Conservation (phyloP, 2,329 filamentous ascomycete genomes). For the Trichoderma sp. region DNA sequence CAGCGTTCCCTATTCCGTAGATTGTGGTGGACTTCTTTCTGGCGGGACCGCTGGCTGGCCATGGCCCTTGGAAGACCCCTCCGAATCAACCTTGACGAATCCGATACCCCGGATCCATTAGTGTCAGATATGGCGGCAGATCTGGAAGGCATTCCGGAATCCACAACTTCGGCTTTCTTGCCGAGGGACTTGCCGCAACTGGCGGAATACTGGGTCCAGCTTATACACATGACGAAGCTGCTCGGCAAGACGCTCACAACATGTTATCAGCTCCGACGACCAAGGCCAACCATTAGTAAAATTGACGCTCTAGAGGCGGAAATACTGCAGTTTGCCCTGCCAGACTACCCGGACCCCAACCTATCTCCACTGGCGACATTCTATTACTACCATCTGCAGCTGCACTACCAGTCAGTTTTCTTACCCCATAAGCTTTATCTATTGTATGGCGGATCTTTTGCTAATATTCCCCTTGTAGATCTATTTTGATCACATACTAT, state of each 20-base stretch:
- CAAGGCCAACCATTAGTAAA: not conserved
- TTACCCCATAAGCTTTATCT: too few relatives aligned
- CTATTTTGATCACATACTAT: constrained; percentile 17
- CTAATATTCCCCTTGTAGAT: not conserved
- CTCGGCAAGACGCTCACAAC: constrained; percentile 16
- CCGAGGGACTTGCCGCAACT: constrained; percentile 16
- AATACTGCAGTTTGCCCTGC: constrained; percentile 6
- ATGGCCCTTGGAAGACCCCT: constrained; percentile 8
- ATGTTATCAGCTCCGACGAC: constrained; percentile 16
- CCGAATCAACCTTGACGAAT: constrained; percentile 14
- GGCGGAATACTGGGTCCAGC: constrained; percentile 17
- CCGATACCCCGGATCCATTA: constrained; percentile 17
- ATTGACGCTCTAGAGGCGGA: constrained; percentile 16
- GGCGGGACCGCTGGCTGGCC: constrained; percentile 18
- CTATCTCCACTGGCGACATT: constrained; percentile 14
- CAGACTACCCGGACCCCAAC: constrained; percentile 13
- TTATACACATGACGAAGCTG: constrained; percentile 11
- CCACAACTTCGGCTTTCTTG: constrained; percentile 3
- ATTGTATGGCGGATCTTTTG: too few relatives aligned
- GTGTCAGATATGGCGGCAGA: constrained; percentile 19
- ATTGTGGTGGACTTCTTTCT: constrained; percentile 21
- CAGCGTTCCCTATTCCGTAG: constrained; percentile 18
- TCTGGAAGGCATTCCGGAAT: constrained; percentile 16
- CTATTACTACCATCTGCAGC: constrained; percentile 21
- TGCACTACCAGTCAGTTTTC: constrained; percentile 18